Base-by-base conservation (phyloP, 768 basidiomycete genomes). In the Tricholomella constricta region DNA sequence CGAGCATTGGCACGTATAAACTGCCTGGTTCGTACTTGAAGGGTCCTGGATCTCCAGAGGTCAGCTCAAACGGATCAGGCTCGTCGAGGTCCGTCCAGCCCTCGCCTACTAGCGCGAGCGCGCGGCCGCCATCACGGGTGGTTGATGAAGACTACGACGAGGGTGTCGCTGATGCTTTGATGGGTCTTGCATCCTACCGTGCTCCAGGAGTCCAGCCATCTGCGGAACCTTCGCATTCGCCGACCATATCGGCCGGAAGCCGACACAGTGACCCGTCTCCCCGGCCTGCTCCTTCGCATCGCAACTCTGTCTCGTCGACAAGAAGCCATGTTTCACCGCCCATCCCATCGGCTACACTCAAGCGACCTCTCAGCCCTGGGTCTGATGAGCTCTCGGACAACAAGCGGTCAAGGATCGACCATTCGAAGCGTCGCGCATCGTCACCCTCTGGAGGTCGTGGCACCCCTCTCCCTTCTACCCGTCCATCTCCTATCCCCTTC, bases 91-190 rank as follows among this genome's bases (percentile, higher is more conserved):
- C 87, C 1, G 74, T 84, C 35, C 88, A 88, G 59, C 88, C 87
- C 2, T 89, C 86, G 26, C 88, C 89, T 1, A 89, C 82, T 2
- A 82, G 78, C 52, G 79, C 76, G 17, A 78, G 79, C 6, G 79
- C 83, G 47, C 71, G 81, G 32, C 80, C 84, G 15, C 84, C 86
- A 6, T 75, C 83, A 10, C 79, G 94, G 6, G 72, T 81, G 1
- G 80, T 95, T 15, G 93, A 97, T 62, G 94, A 98, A 60, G 90
- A 97, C 61, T 97, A 97, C 60, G 94, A 98, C 61, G 94, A 94
- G 68, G 77, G 76, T 22, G 90, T 88, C 22, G 89, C 91, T 4
- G 92, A 93, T 59, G 83, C 90, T 0, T 73, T 97, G 29, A 90
- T 97, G 69, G 83, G 80, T 2, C 76, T 97, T 52, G 70, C 87